Evolutionary conservation across 768 basidiomycete genomes (phyloP), one percentile per base, ranked within the genome.

Genomic region (Thelephora ganbajun): DNA sequence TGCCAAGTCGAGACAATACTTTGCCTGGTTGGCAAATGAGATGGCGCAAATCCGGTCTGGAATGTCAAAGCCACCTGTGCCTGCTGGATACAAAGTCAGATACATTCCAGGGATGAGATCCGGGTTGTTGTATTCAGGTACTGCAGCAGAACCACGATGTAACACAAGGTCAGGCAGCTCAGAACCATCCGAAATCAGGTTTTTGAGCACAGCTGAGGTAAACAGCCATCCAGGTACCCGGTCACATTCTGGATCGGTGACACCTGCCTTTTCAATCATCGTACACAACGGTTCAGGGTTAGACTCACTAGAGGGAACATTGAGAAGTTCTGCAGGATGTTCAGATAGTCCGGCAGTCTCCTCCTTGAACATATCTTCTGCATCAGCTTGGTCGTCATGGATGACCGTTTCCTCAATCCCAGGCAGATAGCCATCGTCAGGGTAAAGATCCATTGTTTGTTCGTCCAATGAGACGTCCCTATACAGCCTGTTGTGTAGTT

Each of bases 111-210:
- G 61, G 34, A 65, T 45, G 0, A 65, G 48, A n/a, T 48, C 35
- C 5, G 61, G 58, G 53, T 66, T 65, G 7, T 62, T 45, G 42
- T 65, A 66, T 39, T 66, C 63, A 12, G 23, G 22, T 4, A 66
- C 49, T 6, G 64, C 45, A 7, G 43, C n/a, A 2, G 47, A 35
- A 0, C 59, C 55, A 14, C 47, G 42, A 48, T 53, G 54, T 2
- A 65, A 36, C 1, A 57, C 35, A 0, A 65, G 42, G 48, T 64
- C 62, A 14, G 60, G 57, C 0, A 5, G n/a, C 1, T 44, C 13
- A 1, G 9, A 22, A 7, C 35, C 18, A 1, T 45, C 33, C 0
- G 37, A 9, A 65, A 22, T 20, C 37, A 39, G 11, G 45, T 62
- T 63, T 0, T 50, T n/a, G 6, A 66, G 33, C 1, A 60, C 61